A percentile compares a stretch with the other conserved stretches of the same genome.
Conservation (phyloP, 1,284 basidiomycete species). For the Trichosporon ovoides region DNA sequence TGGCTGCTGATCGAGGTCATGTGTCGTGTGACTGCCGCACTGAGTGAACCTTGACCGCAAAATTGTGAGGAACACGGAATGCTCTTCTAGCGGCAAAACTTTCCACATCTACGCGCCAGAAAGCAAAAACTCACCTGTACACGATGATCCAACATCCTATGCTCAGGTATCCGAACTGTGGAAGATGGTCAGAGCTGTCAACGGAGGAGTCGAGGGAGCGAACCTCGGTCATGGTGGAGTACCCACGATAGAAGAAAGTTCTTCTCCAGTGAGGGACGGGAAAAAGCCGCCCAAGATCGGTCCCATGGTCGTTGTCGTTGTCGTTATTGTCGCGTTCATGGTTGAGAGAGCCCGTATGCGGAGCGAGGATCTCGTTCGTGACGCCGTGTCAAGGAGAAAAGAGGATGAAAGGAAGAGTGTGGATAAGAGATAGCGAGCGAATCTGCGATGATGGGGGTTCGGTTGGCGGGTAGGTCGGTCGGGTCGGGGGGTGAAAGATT, state of each 20-base stretch:
- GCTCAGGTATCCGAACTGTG: conserved; percentile 21
- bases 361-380: too few species aligned
- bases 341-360: too few species aligned
- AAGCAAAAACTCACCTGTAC: conserved; percentile 23
- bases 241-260: conserved; percentile 43
- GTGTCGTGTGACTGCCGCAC: too few species aligned
- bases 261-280: conserved; percentile 7
- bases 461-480: neutral
- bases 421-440: neutral
- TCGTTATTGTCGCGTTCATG: neutral
- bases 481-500: neutral
- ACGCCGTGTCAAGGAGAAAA: neutral
- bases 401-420: neutral
- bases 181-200: neutral
- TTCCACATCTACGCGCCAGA: neutral
- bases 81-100: too few species aligned
- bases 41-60: too few species aligned
- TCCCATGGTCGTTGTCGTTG: neutral
- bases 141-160: conserved; percentile 39
- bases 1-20: too few species aligned
- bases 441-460: too few species aligned
- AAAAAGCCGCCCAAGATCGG: neutral
- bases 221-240: neutral
- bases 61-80: too few species aligned
- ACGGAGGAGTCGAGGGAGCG: neutral